Evolutionary conservation across 108 stramenopile genomes (phyloP).

Genomic region (Skeletonema potamos): DNA sequence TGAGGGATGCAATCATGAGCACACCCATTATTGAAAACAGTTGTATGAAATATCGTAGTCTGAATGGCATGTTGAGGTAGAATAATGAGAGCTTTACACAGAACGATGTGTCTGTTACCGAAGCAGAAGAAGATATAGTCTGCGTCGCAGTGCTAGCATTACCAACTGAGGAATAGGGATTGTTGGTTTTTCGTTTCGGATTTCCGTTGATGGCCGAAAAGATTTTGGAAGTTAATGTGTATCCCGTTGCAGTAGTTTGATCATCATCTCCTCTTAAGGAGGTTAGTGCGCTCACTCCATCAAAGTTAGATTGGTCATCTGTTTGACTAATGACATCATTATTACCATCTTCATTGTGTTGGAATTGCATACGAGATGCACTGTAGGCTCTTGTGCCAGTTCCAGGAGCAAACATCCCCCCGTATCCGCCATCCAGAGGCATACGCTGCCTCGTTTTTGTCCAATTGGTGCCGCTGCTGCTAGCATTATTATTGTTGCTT

Average conservation of each 20-base stretch:
- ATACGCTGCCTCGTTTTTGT: slow-evolving; percentile 16
- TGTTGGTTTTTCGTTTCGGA: background rate
- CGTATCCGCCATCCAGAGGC: slow-evolving; percentile 38
- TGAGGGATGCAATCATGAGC: slow-evolving; percentile 27
- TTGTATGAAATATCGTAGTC: slow-evolving; percentile 24
- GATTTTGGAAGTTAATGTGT: background rate
- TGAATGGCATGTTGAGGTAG: slow-evolving; percentile 22
- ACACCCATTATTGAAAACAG: slow-evolving; percentile 25
- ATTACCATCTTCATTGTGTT: background rate
- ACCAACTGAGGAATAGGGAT: background rate
- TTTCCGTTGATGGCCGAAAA: background rate
- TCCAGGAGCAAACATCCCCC: slow-evolving; percentile 34
- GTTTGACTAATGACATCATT: background rate
- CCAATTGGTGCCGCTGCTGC: background rate
- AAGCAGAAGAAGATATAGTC: background rate
- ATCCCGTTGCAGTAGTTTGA: background rate
- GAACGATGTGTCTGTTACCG: background rate
- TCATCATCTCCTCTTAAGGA: background rate
- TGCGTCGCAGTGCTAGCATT: background rate
- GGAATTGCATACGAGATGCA: background rate
- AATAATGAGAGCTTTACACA: background rate
- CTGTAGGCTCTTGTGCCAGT: background rate
- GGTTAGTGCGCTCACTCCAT: background rate
- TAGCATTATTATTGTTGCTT: background rate
- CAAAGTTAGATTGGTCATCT: background rate